A percentile compares a stretch with the other conserved stretches of the same genome.
Conservation (phyloP, 352 stramenopile genomes). For the Peronospora farinosa region DNA sequence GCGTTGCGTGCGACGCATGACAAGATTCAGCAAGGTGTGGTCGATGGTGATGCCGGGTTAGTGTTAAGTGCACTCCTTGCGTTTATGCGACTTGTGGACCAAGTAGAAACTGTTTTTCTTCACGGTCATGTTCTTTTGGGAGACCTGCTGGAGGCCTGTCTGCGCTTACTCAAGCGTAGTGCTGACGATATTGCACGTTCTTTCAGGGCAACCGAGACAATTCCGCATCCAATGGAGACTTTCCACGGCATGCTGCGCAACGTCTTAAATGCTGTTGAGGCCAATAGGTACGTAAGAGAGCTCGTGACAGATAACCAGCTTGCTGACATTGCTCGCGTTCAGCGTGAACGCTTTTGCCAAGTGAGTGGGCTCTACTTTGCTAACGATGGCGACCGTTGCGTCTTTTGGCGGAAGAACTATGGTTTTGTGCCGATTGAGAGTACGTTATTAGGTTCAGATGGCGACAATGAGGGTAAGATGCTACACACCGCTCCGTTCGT, state of each 20-base stretch:
- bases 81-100: slow-evolving; percentile 60
- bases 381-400: slow-evolving; percentile 32
- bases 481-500: slow-evolving; percentile 44
- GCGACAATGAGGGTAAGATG: slow-evolving; percentile 20
- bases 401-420: slow-evolving; percentile 63
- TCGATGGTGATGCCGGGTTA: slow-evolving; percentile 47
- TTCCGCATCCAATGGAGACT: slow-evolving; percentile 62
- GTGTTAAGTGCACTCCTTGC: slow-evolving; percentile 58
- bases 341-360: slow-evolving; percentile 65
- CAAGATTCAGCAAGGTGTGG: slow-evolving; percentile 52
- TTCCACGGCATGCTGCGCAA: slow-evolving; percentile 74
- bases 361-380: slow-evolving; percentile 70
- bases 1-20: slow-evolving; percentile 53
- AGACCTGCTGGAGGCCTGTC: slow-evolving; percentile 49
- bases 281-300: slow-evolving; percentile 60
- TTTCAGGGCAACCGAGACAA: slow-evolving; percentile 52
- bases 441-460: slow-evolving; percentile 2
- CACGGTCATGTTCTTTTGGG: slow-evolving; percentile 56
- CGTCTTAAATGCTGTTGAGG: slow-evolving; percentile 57
- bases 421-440: slow-evolving; percentile 45
- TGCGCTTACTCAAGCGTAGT: slow-evolving; percentile 42
- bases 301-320: slow-evolving; percentile 51
- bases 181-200: slow-evolving; percentile 32
- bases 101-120: slow-evolving; percentile 71
- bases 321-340: slow-evolving; percentile 49